These are phyloP conservation scores for Turnera subulata DNA, from an alignment of 345 rosid genomes.

Conservation along the genomic window DNA sequence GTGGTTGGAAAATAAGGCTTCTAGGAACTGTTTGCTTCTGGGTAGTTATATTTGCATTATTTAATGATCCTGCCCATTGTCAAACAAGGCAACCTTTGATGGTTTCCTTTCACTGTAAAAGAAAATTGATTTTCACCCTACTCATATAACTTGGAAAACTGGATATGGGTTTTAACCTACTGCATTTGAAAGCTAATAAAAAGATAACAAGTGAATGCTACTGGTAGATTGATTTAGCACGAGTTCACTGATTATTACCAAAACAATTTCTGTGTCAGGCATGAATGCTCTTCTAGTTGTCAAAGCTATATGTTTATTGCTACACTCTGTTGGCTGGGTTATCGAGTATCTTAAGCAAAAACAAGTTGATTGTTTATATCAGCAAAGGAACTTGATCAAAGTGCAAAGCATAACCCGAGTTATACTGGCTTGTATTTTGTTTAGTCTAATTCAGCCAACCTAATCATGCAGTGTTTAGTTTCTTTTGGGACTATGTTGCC, in stretches of 20 bases:
- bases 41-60: too few relatives aligned
- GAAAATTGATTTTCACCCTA: too few relatives aligned
- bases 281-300: too few relatives aligned
- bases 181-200: too few relatives aligned
- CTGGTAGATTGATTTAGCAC: too few relatives aligned
- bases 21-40: background rate
- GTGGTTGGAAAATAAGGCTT: background rate
- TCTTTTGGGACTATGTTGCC: background rate
- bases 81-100: background rate
- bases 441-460: too few relatives aligned
- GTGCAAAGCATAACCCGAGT: background rate
- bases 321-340: background rate
- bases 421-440: background rate
- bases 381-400: background rate
- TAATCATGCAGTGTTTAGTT: background rate
- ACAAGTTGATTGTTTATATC: background rate
- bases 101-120: background rate
- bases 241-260: too few relatives aligned
- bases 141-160: too few relatives aligned
- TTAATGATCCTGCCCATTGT: too few relatives aligned
- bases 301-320: background rate
- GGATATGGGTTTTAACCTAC: too few relatives aligned
- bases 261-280: background rate
- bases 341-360: background rate
- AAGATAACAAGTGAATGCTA: too few relatives aligned